phyloP scores from a whole-genome alignment of 2,329 filamentous ascomycete species.

The Scedosporium minutisporum region DNA sequence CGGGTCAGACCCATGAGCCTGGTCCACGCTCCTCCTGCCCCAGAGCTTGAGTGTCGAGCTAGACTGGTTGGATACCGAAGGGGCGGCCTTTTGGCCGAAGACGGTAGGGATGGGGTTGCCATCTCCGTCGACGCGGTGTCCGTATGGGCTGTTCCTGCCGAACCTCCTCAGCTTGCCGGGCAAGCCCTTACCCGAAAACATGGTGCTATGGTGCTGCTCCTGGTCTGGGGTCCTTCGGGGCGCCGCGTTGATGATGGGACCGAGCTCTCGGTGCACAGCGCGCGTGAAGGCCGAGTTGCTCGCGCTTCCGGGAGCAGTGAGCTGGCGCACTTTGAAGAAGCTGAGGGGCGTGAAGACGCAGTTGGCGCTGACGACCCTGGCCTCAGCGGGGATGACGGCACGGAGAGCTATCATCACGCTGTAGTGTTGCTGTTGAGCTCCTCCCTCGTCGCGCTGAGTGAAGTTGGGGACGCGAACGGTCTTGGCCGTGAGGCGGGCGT shows the following conservation, averaged over 20 bases:
- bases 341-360: constrained; percentile 51
- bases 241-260: constrained; percentile 30
- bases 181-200: not conserved
- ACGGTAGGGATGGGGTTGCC: constrained; percentile 18
- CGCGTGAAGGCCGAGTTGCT: constrained; percentile 51
- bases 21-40: constrained; percentile 12
- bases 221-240: not conserved
- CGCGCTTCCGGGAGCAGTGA: constrained; percentile 43
- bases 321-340: constrained; percentile 59
- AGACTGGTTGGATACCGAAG: constrained; percentile 16
- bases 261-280: constrained; percentile 51
- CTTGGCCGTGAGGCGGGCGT: constrained; percentile 33
- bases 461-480: constrained; percentile 32
- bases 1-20: constrained; percentile 7
- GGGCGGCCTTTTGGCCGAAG: not conserved
- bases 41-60: constrained; percentile 24
- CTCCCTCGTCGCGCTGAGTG: not conserved
- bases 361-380: constrained; percentile 36
- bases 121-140: constrained; percentile 18
- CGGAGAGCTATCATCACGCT: constrained; percentile 42
- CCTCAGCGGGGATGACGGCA: constrained; percentile 52
- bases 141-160: not conserved
- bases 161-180: not conserved
- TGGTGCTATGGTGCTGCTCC: not conserved
- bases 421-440: not conserved